phyloP scores from a whole-genome alignment of 148 eudicot species.

The Gaultheria prostrata region DNA sequence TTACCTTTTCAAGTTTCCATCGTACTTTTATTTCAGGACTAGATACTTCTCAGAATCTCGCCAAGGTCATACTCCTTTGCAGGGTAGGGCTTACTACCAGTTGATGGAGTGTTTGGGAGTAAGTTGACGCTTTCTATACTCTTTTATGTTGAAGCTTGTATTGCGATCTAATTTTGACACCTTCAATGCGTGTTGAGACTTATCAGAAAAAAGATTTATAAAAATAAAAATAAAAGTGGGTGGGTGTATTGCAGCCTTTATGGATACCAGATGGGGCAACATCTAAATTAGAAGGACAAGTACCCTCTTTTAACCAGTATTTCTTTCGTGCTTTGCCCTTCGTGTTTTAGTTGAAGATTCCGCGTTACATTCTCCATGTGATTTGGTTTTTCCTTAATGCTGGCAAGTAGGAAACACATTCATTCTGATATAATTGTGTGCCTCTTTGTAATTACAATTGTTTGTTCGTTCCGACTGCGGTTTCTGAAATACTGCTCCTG shows the following conservation, averaged over 20 bases:
- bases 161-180: neutral
- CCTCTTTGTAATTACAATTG: neutral
- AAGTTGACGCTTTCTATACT: slow-evolving; percentile 30
- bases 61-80: slow-evolving; percentile 94
- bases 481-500: neutral
- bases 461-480: slow-evolving; percentile 1
- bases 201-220: neutral
- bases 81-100: slow-evolving; percentile 98
- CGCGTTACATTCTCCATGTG: neutral
- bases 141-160: slow-evolving; percentile 6
- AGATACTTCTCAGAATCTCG: slow-evolving; percentile 98
- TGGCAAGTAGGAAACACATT: neutral
- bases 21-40: slow-evolving; percentile 54
- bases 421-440: neutral
- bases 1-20: slow-evolving; percentile 8
- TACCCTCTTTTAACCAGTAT: neutral
- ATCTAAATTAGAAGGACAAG: neutral
- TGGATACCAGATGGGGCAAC: neutral
- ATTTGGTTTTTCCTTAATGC: neutral
- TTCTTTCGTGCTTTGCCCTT: neutral
- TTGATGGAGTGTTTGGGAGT: slow-evolving; percentile 99
- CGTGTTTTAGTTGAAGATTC: neutral
- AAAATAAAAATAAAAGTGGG: neutral
- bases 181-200: neutral
- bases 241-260: neutral